Evolutionary conservation across 208 protist species (phyloP).

Genomic region (Trypanosoma cruzi): DNA sequence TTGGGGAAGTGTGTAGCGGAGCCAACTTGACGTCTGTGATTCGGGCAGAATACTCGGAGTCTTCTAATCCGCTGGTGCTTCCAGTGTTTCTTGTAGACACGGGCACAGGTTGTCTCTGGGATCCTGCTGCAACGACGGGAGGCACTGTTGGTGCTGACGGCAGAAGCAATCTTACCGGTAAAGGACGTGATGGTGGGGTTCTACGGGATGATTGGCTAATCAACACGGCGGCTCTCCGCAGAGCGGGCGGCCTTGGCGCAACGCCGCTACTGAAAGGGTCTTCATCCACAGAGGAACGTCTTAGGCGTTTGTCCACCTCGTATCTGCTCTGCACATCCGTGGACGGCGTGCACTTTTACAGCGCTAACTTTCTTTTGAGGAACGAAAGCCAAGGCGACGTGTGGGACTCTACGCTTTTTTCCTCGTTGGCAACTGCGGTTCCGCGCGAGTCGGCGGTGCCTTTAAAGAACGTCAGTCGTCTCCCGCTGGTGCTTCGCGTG

Average conservation of each 20-base stretch:
- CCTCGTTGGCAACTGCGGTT: slow-evolving; percentile 2
- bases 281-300: slow-evolving; percentile 16
- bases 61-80: slow-evolving; percentile 28
- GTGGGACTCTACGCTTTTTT: neutral
- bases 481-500: slow-evolving; percentile 28
- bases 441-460: slow-evolving; percentile 7
- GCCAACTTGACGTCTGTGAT: slow-evolving; percentile 7
- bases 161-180: neutral
- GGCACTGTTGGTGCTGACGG: neutral
- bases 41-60: neutral
- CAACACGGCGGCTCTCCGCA: slow-evolving; percentile 34
- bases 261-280: slow-evolving; percentile 16
- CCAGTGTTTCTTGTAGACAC: slow-evolving; percentile 62
- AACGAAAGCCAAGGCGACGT: neutral
- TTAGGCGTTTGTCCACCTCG: slow-evolving; percentile 32
- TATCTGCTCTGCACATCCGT: slow-evolving; percentile 56
- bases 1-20: slow-evolving; percentile 51
- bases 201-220: slow-evolving; percentile 12
- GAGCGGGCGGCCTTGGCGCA: slow-evolving; percentile 23
- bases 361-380: slow-evolving; percentile 35
- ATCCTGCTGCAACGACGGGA: neutral
- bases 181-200: neutral
- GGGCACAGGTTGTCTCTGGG: slow-evolving; percentile 32
- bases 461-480: slow-evolving; percentile 13
- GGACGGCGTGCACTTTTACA: slow-evolving; percentile 70